Conservation (phyloP, 2,329 filamentous ascomycete species). For the Colletotrichum sp. region DNA sequence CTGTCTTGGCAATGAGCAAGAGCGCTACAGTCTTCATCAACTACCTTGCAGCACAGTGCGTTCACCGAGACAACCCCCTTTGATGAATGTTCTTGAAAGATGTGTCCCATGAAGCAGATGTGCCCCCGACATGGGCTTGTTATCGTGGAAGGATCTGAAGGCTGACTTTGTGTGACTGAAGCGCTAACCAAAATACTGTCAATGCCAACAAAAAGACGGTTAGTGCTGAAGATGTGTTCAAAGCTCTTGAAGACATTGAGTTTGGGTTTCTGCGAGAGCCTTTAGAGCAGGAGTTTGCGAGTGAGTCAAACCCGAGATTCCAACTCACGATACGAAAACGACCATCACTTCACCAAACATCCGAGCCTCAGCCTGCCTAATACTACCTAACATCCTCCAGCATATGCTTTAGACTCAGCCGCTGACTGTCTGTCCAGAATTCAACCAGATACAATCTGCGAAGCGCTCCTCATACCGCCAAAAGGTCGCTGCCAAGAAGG, state of each 20-base stretch:
- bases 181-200: constrained; percentile 75
- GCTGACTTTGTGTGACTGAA: constrained; percentile 34
- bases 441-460: constrained; percentile 74
- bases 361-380: not conserved
- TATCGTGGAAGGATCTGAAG: not conserved
- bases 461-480: constrained; percentile 77
- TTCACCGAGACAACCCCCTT: constrained; percentile 22
- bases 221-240: constrained; percentile 76
- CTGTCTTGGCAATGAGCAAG: constrained; percentile 79
- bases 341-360: no score
- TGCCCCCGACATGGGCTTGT: not conserved
- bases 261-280: constrained; percentile 73
- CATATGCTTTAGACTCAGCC: not conserved
- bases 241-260: constrained; percentile 78
- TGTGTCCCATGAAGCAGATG: not conserved
- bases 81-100: not conserved
- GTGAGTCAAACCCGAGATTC: constrained; percentile 48
- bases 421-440: constrained; percentile 52
- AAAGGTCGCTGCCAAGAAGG: constrained; percentile 71
- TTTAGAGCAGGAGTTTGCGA: constrained; percentile 78
- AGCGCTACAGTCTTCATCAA: constrained; percentile 85
- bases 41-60: constrained; percentile 77
- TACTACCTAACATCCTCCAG: not conserved
- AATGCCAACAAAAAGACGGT: constrained; percentile 79
- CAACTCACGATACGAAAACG: no score